phyloP scores from a whole-genome alignment of 192 early-diverging fungal genomes.

The Backusella macrospora region DNA sequence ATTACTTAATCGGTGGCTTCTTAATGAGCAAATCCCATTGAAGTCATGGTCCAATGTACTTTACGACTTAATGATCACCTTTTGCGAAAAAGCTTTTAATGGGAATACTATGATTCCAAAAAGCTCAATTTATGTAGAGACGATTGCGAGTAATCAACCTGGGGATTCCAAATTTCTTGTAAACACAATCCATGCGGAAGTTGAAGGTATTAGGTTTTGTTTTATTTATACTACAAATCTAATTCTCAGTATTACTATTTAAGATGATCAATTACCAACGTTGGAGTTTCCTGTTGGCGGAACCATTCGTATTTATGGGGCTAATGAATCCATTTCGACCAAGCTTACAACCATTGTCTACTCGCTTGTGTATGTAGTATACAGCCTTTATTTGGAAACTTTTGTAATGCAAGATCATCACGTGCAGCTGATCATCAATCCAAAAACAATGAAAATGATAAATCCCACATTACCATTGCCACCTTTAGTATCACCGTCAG shows the following conservation, averaged over 20 bases:
- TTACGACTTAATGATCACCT: background rate
- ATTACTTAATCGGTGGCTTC: slow-evolving; percentile 3
- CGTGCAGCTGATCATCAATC: slow-evolving; percentile 39
- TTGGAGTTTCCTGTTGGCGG: slow-evolving; percentile 18
- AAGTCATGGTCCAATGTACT: slow-evolving; percentile 14
- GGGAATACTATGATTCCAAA: background rate
- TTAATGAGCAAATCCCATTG: slow-evolving; percentile 4
- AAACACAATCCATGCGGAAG: background rate
- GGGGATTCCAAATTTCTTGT: slow-evolving; percentile 9
- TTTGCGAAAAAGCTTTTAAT: slow-evolving; percentile 4
- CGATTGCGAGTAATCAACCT: background rate
- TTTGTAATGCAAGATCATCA: slow-evolving; percentile 73
- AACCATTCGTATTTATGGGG: slow-evolving; percentile 24
- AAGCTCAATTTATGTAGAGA: background rate
- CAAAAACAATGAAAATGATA: slow-evolving; percentile 27
- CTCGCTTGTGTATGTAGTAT: slow-evolving; percentile 72
- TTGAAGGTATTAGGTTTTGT: background rate
- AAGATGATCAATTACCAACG: background rate
- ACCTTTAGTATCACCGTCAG: slow-evolving; percentile 2
- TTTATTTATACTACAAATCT: background rate
- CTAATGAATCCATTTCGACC: background rate
- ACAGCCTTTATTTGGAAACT: slow-evolving; percentile 79
- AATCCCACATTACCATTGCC: slow-evolving; percentile 17
- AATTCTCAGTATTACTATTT: background rate
- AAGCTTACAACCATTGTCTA: slow-evolving; percentile 58